phyloP scores from a whole-genome alignment of 2,329 filamentous ascomycete species.

The Bipolaris gigantea region DNA sequence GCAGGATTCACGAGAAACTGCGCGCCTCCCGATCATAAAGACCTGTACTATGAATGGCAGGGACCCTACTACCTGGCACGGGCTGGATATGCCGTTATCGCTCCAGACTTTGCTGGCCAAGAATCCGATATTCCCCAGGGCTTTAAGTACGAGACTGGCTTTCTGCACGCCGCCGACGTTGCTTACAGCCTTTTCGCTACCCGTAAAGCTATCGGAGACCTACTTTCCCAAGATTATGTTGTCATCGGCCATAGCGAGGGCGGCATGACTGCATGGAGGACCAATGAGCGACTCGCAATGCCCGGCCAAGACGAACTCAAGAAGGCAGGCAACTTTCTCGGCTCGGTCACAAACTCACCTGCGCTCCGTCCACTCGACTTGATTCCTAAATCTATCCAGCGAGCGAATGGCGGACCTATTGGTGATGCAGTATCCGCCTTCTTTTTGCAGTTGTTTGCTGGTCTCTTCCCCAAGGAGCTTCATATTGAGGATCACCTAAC shows the following conservation, averaged over 20 bases:
- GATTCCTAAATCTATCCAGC: slow-evolving; percentile 25
- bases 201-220: slow-evolving; percentile 20
- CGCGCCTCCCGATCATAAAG: slow-evolving; percentile 23
- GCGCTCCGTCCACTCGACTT: slow-evolving; percentile 26
- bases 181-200: slow-evolving; percentile 23
- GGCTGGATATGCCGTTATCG: slow-evolving; percentile 26
- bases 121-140: slow-evolving; percentile 5
- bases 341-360: slow-evolving; percentile 25
- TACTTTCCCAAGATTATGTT: slow-evolving; percentile 23
- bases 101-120: slow-evolving; percentile 23
- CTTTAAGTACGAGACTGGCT: slow-evolving; percentile 29
- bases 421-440: slow-evolving; percentile 26
- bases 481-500: slow-evolving; percentile 23
- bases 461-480: background rate
- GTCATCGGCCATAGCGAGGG: slow-evolving; percentile 29
- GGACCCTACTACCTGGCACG: slow-evolving; percentile 20
- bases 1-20: slow-evolving; percentile 10
- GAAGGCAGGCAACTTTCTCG: slow-evolving; percentile 24
- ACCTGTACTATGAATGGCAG: slow-evolving; percentile 28
- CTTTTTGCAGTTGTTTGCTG: slow-evolving; percentile 21
- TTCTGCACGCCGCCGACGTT: slow-evolving; percentile 24
- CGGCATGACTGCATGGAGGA: slow-evolving; percentile 28
- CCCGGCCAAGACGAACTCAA: slow-evolving; percentile 19
- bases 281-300: slow-evolving; percentile 27
- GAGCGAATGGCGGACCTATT: slow-evolving; percentile 22